These are phyloP conservation scores for Rhypophila decipiens DNA, from an alignment of 495 filamentous ascomycete genomes.

Conservation along the genomic window DNA sequence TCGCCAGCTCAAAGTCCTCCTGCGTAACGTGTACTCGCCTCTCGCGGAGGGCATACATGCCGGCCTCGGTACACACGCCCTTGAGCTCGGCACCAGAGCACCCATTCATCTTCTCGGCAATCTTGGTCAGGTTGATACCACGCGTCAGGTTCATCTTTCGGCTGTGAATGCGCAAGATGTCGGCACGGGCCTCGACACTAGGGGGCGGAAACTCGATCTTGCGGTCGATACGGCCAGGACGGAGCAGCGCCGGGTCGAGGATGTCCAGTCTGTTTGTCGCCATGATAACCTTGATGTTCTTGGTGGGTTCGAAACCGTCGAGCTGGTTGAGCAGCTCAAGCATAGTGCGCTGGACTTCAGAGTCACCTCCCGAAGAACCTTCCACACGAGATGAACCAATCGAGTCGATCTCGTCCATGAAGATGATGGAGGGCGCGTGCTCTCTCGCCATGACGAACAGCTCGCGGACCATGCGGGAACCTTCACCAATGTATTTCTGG, in stretches of 20 bases:
- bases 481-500: conserved; percentile 99
- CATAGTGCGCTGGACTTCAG: conserved; percentile 99
- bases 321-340: conserved; percentile 96
- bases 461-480: conserved; percentile 96
- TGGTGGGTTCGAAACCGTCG: conserved; percentile 98
- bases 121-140: conserved; percentile 96
- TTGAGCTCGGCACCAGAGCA: conserved; percentile 96
- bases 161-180: conserved; percentile 95
- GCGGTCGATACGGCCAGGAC: conserved; percentile 93
- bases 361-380: conserved; percentile 88
- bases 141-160: conserved; percentile 97
- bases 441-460: conserved; percentile 98
- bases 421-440: conserved; percentile 99
- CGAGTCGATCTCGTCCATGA: conserved; percentile 99
- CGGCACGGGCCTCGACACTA: conserved; percentile 92
- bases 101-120: conserved; percentile 99
- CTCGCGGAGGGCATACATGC: conserved; percentile 96
- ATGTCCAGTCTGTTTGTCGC: conserved; percentile 97
- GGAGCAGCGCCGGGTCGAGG: conserved; percentile 86
- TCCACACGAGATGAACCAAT: conserved; percentile 97
- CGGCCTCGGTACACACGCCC: conserved; percentile 93
- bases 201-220: conserved; percentile 99
- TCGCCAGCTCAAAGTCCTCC: conserved; percentile 98
- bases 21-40: conserved; percentile 96
- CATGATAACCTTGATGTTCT: conserved; percentile 99